Base-by-base conservation (phyloP, 805 yeast species). In the Barnettozyma sp. region DNA sequence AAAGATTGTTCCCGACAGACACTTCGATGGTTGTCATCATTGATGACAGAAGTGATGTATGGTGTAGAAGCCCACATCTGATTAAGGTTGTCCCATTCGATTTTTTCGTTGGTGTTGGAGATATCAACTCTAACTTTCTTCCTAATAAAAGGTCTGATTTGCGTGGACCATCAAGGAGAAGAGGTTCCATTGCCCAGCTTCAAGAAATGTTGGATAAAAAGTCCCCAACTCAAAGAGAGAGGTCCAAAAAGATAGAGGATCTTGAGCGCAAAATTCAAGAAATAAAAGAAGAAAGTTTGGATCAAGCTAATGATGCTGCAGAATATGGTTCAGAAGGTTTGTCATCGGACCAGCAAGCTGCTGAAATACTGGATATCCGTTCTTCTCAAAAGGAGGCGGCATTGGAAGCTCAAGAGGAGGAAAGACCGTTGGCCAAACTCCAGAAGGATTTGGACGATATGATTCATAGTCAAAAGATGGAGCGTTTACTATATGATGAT, bases 11-110 rank as follows among this genome's bases (percentile, higher is more conserved):
- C 50, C 98, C 98, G 0, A 94, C 90, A 3, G 95, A 90, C 46
- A 94, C 94, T 17, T 81, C 94, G 13, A 82, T 92, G 95, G 98
- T 92, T 22, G 92, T 84, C 3, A 80, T 92, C 30, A 92, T 92
- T 41, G 98, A 92, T 58, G 98, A 92, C 58, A 73, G 98, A 55
- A 98, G 97, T 3, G 98, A 92, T 58, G 98, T 92, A 15, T 92
- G 98, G 98, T 84, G 83, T 52, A 92, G 98, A 98, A 83, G 86
- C 46, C 78, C 82, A 10, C 88, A 92, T 54, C 63, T 92, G 48
- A 76, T 92, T 40, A 85, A 90, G 59, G 97, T 90, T 5, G 82
- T 87, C 2, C 98, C 98, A 0, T 92, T 86, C 56, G 95, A 85
- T 55, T 92, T 92, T 50, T 92, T 92, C 51, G 94, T 88, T 24